These are phyloP conservation scores for Saccharum spontaneum DNA, from an alignment of 176 grass and related monocot species.

Conservation along the genomic window DNA sequence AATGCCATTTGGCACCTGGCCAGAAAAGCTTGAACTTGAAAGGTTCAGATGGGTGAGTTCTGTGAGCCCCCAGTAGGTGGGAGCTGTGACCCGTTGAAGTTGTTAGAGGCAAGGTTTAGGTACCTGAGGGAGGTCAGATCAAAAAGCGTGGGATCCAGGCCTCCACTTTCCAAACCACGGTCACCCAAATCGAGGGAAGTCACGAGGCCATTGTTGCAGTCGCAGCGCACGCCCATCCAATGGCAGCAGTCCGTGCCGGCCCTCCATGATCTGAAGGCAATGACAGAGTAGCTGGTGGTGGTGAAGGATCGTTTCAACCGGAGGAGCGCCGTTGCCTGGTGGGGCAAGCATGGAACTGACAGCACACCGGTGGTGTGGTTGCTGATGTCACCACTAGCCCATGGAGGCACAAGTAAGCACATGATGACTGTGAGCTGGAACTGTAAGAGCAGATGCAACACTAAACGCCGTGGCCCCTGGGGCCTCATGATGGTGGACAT, in stretches of 20 bases:
- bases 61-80: not conserved
- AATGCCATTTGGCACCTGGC: slow-evolving; percentile 35
- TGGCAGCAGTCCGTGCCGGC: not conserved
- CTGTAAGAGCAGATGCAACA: not conserved
- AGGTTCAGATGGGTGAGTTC: slow-evolving; percentile 48
- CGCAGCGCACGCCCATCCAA: not conserved
- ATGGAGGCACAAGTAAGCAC: too few species aligned
- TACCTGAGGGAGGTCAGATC: slow-evolving; percentile 25
- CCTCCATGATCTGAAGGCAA: not conserved
- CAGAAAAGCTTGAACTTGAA: slow-evolving; percentile 33
- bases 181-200: slow-evolving; percentile 34
- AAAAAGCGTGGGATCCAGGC: slow-evolving; percentile 24
- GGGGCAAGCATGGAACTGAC: not conserved
- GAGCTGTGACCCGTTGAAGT: slow-evolving; percentile 20
- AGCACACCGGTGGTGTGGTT: too few species aligned
- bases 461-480: not conserved
- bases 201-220: not conserved
- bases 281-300: not conserved
- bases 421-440: not conserved
- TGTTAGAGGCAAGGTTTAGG: slow-evolving; percentile 43
- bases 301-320: not conserved
- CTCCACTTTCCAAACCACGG: not conserved
- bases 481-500: too few species aligned
- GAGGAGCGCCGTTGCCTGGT: not conserved
- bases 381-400: too few species aligned